Evolutionary conservation across 352 stramenopile species (phyloP).

Genomic region (Phytophthora capsici): DNA sequence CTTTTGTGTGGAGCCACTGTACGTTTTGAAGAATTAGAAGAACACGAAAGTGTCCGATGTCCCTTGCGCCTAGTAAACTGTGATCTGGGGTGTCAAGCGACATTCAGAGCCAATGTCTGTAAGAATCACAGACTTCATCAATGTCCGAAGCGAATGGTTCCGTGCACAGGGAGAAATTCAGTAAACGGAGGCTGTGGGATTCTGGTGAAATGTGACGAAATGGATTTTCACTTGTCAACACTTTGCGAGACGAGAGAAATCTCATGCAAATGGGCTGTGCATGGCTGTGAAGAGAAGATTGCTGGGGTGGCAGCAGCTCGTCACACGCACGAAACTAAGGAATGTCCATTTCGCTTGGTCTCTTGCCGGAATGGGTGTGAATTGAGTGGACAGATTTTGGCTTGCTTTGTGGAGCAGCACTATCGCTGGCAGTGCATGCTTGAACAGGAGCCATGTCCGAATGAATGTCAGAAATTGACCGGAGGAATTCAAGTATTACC

Average conservation of each 20-base stretch:
- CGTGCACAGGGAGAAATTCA: slow-evolving; percentile 36
- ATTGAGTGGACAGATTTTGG: slow-evolving; percentile 45
- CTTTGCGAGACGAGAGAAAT: slow-evolving; percentile 57
- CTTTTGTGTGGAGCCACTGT: slow-evolving; percentile 51
- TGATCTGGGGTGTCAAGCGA: slow-evolving; percentile 38
- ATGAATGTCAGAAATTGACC: slow-evolving; percentile 18
- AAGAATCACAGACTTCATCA: slow-evolving; percentile 44
- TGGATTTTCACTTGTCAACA: slow-evolving; percentile 60
- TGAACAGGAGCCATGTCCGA: slow-evolving; percentile 50
- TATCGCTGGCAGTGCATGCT: slow-evolving; percentile 74
- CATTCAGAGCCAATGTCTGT: slow-evolving; percentile 51
- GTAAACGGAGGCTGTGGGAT: slow-evolving; percentile 47
- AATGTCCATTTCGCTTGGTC: slow-evolving; percentile 61
- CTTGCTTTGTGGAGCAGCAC: slow-evolving; percentile 61
- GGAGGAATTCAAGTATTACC: slow-evolving; percentile 20
- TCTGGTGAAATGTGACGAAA: slow-evolving; percentile 55
- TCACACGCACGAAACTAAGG: slow-evolving; percentile 59
- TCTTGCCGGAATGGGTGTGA: slow-evolving; percentile 61
- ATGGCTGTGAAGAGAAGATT: slow-evolving; percentile 56
- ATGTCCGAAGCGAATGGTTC: slow-evolving; percentile 63
- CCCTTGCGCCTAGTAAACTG: slow-evolving; percentile 55
- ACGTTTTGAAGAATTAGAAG: slow-evolving; percentile 49
- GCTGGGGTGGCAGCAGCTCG: slow-evolving; percentile 48
- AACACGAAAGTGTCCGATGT: slow-evolving; percentile 63
- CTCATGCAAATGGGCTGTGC: slow-evolving; percentile 56